phyloP scores from a whole-genome alignment of 1,284 basidiomycete species.

The Austropuccinia psidii region DNA sequence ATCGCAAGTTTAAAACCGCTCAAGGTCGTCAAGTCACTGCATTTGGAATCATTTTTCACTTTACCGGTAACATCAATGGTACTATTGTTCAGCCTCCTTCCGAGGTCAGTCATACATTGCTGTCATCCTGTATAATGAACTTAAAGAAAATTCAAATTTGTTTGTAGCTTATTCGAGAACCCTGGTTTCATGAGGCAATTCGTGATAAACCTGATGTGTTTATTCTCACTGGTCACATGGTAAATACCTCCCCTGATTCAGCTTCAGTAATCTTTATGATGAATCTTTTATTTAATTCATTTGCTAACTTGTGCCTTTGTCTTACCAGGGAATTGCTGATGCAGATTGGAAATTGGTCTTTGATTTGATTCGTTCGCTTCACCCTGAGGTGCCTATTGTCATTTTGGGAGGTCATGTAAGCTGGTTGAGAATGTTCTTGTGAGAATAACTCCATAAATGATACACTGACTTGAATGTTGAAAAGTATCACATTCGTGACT shows the following conservation, averaged over 20 bases:
- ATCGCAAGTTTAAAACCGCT: slow-evolving; percentile 64
- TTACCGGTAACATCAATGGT: slow-evolving; percentile 59
- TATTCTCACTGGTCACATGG: slow-evolving; percentile 59
- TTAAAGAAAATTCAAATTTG: neutral
- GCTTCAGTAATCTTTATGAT: neutral
- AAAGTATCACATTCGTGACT: slow-evolving; percentile 68
- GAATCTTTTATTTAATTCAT: neutral
- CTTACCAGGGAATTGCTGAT: slow-evolving; percentile 41
- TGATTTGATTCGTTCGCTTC: slow-evolving; percentile 64
- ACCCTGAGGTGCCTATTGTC: slow-evolving; percentile 65
- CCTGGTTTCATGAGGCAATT: slow-evolving; percentile 67
- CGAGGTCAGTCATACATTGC: slow-evolving; percentile 53
- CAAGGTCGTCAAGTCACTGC: slow-evolving; percentile 67
- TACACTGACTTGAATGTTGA: no score
- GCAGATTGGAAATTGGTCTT: slow-evolving; percentile 62
- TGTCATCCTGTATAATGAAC: slow-evolving; percentile 50
- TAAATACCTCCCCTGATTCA: neutral
- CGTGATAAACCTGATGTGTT: slow-evolving; percentile 75
- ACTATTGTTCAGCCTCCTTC: slow-evolving; percentile 50
- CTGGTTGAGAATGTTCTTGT: neutral
- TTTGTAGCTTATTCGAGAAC: slow-evolving; percentile 39
- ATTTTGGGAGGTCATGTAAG: slow-evolving; percentile 61
- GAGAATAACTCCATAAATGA: neutral
- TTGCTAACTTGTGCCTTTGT: neutral
- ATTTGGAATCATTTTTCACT: slow-evolving; percentile 68